Conservation (phyloP, 345 rosid genomes). For the Populus deltoides region DNA sequence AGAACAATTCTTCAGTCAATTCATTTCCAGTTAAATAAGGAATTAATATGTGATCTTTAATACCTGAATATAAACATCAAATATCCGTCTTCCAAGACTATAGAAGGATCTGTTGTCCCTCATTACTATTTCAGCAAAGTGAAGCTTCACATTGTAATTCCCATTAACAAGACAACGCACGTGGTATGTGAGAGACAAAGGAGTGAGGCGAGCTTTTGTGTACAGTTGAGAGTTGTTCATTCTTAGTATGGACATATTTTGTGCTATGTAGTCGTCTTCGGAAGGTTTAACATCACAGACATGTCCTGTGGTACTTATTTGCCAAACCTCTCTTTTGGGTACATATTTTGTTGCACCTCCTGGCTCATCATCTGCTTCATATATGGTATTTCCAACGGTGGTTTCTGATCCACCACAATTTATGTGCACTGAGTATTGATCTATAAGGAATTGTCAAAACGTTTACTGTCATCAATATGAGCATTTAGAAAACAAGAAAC, state of each 20-base stretch:
- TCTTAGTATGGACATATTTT: neutral
- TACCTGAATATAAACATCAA: conserved; percentile 65
- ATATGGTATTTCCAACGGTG: neutral
- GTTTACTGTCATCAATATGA: neutral
- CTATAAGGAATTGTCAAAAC: neutral
- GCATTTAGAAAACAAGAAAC: neutral
- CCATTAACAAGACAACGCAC: conserved; percentile 31
- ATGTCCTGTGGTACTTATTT: conserved; percentile 10
- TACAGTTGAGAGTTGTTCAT: neutral
- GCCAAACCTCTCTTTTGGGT: neutral
- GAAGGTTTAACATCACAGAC: neutral
- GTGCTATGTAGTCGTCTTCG: neutral
- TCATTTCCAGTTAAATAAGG: neutral
- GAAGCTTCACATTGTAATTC: conserved; percentile 42
- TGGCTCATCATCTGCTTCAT: neutral
- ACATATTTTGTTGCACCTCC: conserved; percentile 10
- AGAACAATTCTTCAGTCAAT: neutral
- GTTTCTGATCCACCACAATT: conserved; percentile 12
- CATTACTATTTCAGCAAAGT: conserved; percentile 61
- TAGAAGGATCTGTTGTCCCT: conserved; percentile 37
- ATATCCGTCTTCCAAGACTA: conserved; percentile 57
- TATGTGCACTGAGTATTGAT: neutral
- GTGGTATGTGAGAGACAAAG: conserved; percentile 12
- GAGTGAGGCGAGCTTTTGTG: conserved; percentile 11
- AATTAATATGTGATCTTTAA: neutral